A percentile compares a stretch with the other conserved stretches of the same genome.
phyloP scores from a whole-genome alignment of 2,329 filamentous ascomycete genomes.

The Colletotrichum eleusines region DNA sequence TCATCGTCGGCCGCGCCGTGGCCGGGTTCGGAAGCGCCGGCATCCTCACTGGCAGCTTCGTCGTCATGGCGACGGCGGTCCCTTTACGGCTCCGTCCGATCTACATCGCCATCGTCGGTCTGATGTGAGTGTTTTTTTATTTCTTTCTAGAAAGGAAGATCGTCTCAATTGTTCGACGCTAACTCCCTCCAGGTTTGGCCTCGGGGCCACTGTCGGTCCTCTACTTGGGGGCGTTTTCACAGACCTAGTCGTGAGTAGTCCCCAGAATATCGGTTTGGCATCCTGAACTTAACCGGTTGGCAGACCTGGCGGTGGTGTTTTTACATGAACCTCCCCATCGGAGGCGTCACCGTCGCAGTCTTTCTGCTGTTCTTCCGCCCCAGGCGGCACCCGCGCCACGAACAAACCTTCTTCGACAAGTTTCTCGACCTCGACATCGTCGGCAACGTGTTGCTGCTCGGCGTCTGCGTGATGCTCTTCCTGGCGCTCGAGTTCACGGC shows the following conservation, averaged over 20 bases:
- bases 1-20: conserved; percentile 36
- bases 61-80: conserved; percentile 50
- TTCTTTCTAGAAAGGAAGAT: not conserved
- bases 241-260: conserved; percentile 49
- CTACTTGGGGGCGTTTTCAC: conserved; percentile 54
- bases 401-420: conserved; percentile 44
- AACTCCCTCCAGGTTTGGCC: conserved; percentile 47
- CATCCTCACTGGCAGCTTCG: conserved; percentile 51
- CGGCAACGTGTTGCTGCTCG: conserved; percentile 59
- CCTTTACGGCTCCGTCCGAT: conserved; percentile 49
- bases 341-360: conserved; percentile 47
- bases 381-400: conserved; percentile 45
- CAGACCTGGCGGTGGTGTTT: conserved; percentile 44
- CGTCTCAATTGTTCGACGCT: not conserved
- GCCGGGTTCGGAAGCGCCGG: conserved; percentile 43
- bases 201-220: conserved; percentile 51
- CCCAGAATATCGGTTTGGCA: rapidly evolving
- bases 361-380: conserved; percentile 47
- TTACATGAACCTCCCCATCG: conserved; percentile 45
- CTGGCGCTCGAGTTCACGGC: conserved; percentile 62
- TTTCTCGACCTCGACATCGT: conserved; percentile 51
- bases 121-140: conserved; percentile 46
- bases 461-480: conserved; percentile 58
- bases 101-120: conserved; percentile 50
- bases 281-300: conserved; percentile 34